A percentile compares a stretch with the other conserved stretches of the same genome.
Conservation (phyloP, 2,329 filamentous ascomycete genomes). For the Colletotrichum kahawae region DNA sequence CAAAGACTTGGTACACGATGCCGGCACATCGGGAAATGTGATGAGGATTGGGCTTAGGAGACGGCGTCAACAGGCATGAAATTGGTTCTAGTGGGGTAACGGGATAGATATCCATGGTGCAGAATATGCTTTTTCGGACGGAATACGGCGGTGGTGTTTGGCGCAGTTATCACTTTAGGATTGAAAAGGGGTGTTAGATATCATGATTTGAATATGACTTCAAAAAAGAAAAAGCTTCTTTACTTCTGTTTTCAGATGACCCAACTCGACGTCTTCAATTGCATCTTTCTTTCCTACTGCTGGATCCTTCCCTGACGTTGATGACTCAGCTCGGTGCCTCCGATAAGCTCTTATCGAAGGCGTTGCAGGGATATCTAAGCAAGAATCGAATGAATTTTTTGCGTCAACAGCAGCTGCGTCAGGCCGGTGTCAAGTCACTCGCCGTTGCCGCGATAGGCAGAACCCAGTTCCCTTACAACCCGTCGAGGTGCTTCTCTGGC, state of each 20-base stretch:
- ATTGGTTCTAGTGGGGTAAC: background rate
- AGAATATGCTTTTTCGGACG: background rate
- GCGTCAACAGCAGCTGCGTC: background rate
- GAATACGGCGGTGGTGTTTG: background rate
- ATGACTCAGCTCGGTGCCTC: background rate
- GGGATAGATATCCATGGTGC: background rate
- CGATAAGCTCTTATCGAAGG: conserved; percentile 2
- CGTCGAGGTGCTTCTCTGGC: background rate
- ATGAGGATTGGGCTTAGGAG: background rate
- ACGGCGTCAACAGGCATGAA: background rate
- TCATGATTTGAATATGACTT: background rate
- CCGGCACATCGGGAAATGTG: background rate
- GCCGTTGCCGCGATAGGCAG: background rate
- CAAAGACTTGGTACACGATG: background rate
- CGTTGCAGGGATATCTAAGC: background rate
- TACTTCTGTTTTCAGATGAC: background rate
- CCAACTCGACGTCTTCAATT: background rate
- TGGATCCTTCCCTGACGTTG: background rate
- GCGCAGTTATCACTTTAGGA: background rate
- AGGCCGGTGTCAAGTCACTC: background rate
- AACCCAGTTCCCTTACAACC: background rate
- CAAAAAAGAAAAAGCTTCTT: background rate
- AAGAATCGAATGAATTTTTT: background rate
- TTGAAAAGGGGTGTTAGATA: background rate
- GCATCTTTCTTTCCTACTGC: background rate